phyloP scores from a whole-genome alignment of 2,329 filamentous ascomycete species.

The Xylariaceae sp. region DNA sequence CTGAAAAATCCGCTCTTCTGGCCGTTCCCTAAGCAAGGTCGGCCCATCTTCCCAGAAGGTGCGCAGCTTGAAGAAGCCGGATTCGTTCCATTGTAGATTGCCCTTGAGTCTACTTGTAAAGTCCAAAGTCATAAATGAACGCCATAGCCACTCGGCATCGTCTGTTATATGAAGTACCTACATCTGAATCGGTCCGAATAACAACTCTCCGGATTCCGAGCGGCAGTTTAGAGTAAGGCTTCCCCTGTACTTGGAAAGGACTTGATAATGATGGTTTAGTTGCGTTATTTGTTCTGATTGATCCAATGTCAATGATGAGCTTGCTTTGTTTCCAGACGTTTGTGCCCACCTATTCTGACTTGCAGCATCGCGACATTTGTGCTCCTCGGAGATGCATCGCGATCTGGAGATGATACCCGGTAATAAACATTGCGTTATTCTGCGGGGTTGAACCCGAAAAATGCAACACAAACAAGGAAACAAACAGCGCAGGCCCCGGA shows the following conservation, averaged over 20 bases:
- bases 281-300: not conserved
- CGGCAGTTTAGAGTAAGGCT: slow-evolving; percentile 14
- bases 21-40: slow-evolving; percentile 57
- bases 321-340: too few species aligned
- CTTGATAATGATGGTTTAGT: not conserved
- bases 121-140: not conserved
- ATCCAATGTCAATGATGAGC: too few species aligned
- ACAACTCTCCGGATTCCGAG: not conserved
- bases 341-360: too few species aligned
- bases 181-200: not conserved
- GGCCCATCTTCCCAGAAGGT: slow-evolving; percentile 48
- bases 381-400: not conserved
- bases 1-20: slow-evolving; percentile 53
- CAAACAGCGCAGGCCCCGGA: not conserved
- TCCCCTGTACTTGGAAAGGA: slow-evolving; percentile 10
- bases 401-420: not conserved
- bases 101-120: not conserved
- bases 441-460: not conserved
- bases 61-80: slow-evolving; percentile 46
- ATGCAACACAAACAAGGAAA: not conserved
- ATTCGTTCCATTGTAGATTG: slow-evolving; percentile 39
- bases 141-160: not conserved
- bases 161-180: not conserved
- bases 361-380: not conserved
- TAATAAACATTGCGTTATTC: not conserved